A percentile compares a stretch with the other conserved stretches of the same genome.
phyloP scores from a whole-genome alignment of 2,329 filamentous ascomycete species.

The Colletotrichum eleusines region DNA sequence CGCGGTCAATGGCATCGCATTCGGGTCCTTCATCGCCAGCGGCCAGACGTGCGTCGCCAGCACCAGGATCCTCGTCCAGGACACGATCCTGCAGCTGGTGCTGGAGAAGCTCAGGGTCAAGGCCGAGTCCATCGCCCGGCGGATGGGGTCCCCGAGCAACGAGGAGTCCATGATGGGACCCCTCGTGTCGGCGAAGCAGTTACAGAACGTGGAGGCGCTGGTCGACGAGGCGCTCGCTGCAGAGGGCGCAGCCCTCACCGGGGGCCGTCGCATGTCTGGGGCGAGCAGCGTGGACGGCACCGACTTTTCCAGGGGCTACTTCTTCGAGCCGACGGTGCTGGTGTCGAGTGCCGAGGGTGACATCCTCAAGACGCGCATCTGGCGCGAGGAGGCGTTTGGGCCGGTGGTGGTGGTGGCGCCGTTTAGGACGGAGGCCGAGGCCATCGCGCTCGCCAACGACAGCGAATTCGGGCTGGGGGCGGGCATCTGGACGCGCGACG shows the following conservation, averaged over 20 bases:
- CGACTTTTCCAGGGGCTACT: slow-evolving; percentile 73
- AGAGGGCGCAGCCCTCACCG: slow-evolving; percentile 53
- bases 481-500: slow-evolving; percentile 80
- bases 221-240: slow-evolving; percentile 71
- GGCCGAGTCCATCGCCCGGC: slow-evolving; percentile 64
- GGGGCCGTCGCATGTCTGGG: slow-evolving; percentile 63
- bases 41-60: slow-evolving; percentile 75
- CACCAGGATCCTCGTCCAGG: slow-evolving; percentile 81
- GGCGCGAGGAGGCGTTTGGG: slow-evolving; percentile 86
- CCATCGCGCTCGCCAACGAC: slow-evolving; percentile 77
- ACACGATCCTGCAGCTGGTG: slow-evolving; percentile 74
- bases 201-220: slow-evolving; percentile 76
- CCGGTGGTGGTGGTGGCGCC: slow-evolving; percentile 81
- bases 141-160: slow-evolving; percentile 70
- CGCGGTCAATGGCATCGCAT: slow-evolving; percentile 77
- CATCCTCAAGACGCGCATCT: slow-evolving; percentile 78
- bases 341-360: slow-evolving; percentile 63
- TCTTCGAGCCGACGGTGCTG: slow-evolving; percentile 84
- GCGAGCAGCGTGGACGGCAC: slow-evolving; percentile 62
- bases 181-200: slow-evolving; percentile 71
- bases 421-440: slow-evolving; percentile 80
- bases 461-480: slow-evolving; percentile 83
- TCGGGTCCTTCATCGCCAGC: slow-evolving; percentile 67
- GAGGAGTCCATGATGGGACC: slow-evolving; percentile 72
- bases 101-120: slow-evolving; percentile 73